Percentiles rank a stretch among this genome's conserved stretches.
These are phyloP conservation scores for Candida ponderosae DNA, from an alignment of 805 yeast genomes.

Conservation along the genomic window DNA sequence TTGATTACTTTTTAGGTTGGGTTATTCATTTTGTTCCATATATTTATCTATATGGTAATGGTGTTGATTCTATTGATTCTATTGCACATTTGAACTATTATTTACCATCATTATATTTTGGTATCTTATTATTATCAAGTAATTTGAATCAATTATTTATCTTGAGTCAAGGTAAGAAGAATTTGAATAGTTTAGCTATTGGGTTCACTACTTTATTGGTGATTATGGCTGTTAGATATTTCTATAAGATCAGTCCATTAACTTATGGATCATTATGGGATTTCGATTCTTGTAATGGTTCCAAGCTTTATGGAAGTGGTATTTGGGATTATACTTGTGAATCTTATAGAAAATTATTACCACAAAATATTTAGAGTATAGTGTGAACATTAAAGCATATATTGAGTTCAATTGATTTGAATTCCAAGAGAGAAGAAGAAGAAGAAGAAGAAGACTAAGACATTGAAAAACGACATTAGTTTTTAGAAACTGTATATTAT, in stretches of 20 bases:
- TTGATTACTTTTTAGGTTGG: slow-evolving; percentile 42
- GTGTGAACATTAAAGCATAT: too few species aligned
- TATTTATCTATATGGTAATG: slow-evolving; percentile 14
- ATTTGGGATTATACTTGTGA: slow-evolving; percentile 38
- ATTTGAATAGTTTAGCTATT: too few species aligned
- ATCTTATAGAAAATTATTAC: slow-evolving; percentile 9
- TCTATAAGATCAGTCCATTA: slow-evolving; percentile 24
- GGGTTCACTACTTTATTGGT: too few species aligned
- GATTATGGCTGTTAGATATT: not conserved
- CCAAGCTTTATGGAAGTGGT: slow-evolving; percentile 23
- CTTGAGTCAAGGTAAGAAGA: too few species aligned
- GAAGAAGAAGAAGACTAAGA: too few species aligned
- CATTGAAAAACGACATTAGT: too few species aligned
- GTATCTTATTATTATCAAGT: slow-evolving; percentile 25
- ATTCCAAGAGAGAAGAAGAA: too few species aligned
- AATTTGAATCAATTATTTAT: too few species aligned
- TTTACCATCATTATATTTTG: slow-evolving; percentile 42
- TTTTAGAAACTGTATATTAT: too few species aligned
- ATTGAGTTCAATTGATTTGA: too few species aligned
- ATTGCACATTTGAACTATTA: slow-evolving; percentile 37
- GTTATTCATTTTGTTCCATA: slow-evolving; percentile 51
- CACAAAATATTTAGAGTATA: too few species aligned
- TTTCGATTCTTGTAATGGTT: slow-evolving; percentile 26
- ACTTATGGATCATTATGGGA: slow-evolving; percentile 43
- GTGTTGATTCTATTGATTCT: slow-evolving; percentile 8